Evolutionary conservation across 768 basidiomycete genomes (phyloP), one percentile per base, ranked within the genome.

Genomic region (Leccinum disarticulatum): DNA sequence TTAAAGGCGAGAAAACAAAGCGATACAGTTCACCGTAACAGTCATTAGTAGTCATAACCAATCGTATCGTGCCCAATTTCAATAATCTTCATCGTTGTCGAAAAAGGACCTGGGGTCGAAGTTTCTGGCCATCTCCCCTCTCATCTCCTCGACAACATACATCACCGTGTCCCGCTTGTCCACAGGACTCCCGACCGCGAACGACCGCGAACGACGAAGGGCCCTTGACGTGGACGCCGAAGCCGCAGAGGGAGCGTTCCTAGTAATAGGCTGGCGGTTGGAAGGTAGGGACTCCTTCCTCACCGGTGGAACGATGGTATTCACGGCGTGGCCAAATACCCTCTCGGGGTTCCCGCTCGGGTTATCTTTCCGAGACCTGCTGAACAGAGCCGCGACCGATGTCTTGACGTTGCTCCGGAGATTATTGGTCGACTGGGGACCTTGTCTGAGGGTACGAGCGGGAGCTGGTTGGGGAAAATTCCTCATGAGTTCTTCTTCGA

Each of bases 181-280:
- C 1, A 17, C n/a, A 25, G 48, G 35, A 9, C 28, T 25, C 62
- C 62, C 61, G 5, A 64, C 68, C 15, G 64, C 63, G 13, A 62
- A 66, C 33, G 72, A 72, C 46, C n/a, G 64, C 4, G 71, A 72
- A 33, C 72, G 70, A 49, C 70, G 72, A 13, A 72, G 60, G 7
- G 54, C 33, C 22, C 47, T 60, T 4, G 64, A 54, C 13, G 17
- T 41, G 49, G 33, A 38, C 6, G 0, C 36, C 6, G 54, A 11
- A 22, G 48, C n/a, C 11, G 47, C 46, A 3, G 55, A 19, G 13
- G 53, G 25, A 8, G 47, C 5, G 17, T 3, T 11, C 27, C 30
- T 33, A 22, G 22, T 22, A 13, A 35, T 13, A 41, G 17, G 38
- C n/a, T 54, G 58, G 4, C 8, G 53, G 19, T 50, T 28, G 8